A percentile compares a stretch with the other conserved stretches of the same genome.
These are phyloP conservation scores for Wallacemonas rigidus DNA, from an alignment of 208 protist genomes.

Conservation along the genomic window DNA sequence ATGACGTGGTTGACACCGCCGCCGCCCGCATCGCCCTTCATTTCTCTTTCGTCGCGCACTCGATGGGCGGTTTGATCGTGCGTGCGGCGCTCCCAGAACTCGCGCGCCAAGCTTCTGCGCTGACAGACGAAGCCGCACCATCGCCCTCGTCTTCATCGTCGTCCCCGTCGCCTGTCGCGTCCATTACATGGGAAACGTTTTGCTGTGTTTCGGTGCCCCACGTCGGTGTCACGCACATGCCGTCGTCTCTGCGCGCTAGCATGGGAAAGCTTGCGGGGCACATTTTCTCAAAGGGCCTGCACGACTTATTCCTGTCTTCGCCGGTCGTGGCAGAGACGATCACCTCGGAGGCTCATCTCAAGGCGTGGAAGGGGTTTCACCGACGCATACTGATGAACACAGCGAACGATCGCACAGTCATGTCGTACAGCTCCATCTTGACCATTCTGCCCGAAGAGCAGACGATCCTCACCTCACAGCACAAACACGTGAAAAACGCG, in stretches of 20 bases:
- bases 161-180: background rate
- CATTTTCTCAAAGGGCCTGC: constrained; percentile 34
- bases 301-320: constrained; percentile 47
- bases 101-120: background rate
- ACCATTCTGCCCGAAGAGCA: constrained; percentile 18
- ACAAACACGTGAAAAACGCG: background rate
- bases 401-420: constrained; percentile 41
- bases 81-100: constrained; percentile 53
- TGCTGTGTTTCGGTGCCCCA: constrained; percentile 60
- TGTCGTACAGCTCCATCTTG: constrained; percentile 52
- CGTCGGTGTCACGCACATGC: constrained; percentile 48
- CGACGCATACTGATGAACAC: constrained; percentile 39
- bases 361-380: constrained; percentile 29
- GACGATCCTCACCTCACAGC: constrained; percentile 6
- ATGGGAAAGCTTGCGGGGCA: constrained; percentile 28
- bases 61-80: constrained; percentile 73
- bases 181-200: constrained; percentile 52
- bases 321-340: constrained; percentile 24
- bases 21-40: constrained; percentile 25
- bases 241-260: constrained; percentile 30
- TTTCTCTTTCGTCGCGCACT: constrained; percentile 53
- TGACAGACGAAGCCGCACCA: background rate
- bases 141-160: background rate
- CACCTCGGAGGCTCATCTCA: constrained; percentile 23
- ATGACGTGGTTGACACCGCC: background rate